Conservation (phyloP, 108 stramenopile species). For the Mediolabrus comicus region DNA sequence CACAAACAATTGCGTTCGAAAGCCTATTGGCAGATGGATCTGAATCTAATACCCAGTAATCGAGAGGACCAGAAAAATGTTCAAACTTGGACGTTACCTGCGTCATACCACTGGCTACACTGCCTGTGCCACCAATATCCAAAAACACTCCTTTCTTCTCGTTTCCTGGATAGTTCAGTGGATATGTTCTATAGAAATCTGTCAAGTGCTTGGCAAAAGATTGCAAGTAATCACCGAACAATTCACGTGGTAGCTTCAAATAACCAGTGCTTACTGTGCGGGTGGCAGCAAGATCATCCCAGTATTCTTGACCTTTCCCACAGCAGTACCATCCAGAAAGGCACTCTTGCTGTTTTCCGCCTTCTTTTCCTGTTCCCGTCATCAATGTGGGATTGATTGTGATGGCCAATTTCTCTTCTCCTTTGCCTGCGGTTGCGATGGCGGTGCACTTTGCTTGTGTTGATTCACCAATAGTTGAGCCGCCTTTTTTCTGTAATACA, state of each 20-base stretch:
- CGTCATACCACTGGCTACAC: constrained; percentile 43
- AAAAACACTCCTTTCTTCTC: constrained; percentile 32
- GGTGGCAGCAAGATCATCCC: constrained; percentile 22
- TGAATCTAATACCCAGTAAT: constrained; percentile 54
- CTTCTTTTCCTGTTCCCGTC: constrained; percentile 44
- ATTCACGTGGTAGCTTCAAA: constrained; percentile 25
- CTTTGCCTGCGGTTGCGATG: neutral
- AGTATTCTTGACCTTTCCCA: constrained; percentile 39
- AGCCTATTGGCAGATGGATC: constrained; percentile 46
- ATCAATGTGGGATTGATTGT: constrained; percentile 37
- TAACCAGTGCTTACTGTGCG: constrained; percentile 36
- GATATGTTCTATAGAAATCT: constrained; percentile 37
- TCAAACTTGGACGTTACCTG: constrained; percentile 54
- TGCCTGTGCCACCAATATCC: constrained; percentile 56
- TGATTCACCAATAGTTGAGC: neutral
- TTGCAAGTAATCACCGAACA: constrained; percentile 51
- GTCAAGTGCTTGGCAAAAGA: constrained; percentile 48
- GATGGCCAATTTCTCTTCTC: neutral
- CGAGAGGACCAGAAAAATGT: constrained; percentile 48
- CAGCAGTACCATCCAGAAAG: constrained; percentile 57
- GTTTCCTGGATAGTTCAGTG: neutral
- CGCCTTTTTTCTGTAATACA: constrained; percentile 41
- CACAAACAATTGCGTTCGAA: constrained; percentile 40
- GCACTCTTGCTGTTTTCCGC: constrained; percentile 35
- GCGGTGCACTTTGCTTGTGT: neutral